A percentile compares a stretch with the other conserved stretches of the same genome.
Evolutionary conservation across 768 basidiomycete genomes (phyloP).

Genomic region (Rhodotorula paludigena): DNA sequence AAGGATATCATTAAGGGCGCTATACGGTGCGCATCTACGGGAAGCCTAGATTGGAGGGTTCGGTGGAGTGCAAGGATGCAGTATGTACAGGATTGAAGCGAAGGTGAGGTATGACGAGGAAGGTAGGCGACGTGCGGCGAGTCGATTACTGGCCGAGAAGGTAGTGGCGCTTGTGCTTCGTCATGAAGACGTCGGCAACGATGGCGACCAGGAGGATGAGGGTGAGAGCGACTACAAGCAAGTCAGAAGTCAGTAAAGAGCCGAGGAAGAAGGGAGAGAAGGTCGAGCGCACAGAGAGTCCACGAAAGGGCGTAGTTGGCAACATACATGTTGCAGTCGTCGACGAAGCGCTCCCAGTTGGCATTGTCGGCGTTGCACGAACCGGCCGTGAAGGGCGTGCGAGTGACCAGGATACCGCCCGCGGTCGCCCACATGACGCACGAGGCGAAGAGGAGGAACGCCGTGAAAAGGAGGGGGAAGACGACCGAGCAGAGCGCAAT

Average conservation of each 20-base stretch:
- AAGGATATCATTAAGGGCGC: neutral
- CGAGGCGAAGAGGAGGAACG: constrained; percentile 18
- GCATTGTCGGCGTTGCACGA: neutral
- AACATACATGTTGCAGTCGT: constrained; percentile 4
- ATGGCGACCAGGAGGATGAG: neutral
- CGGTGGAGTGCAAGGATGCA: neutral
- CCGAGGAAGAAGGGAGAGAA: neutral
- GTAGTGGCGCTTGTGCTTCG: constrained; percentile 19
- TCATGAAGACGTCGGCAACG: neutral
- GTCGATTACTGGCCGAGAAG: constrained; percentile 5
- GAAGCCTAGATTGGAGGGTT: neutral
- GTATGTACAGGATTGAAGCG: neutral
- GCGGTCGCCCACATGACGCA: constrained; percentile 7
- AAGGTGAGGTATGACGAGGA: neutral
- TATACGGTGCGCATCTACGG: neutral
- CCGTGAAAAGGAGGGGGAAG: constrained; percentile 21
- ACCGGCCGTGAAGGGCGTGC: neutral
- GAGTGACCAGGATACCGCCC: neutral
- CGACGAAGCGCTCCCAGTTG: constrained; percentile 1
- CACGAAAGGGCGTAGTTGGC: neutral
- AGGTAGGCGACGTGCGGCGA: neutral
- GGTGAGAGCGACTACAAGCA: neutral
- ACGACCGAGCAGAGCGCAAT: constrained; percentile 3
- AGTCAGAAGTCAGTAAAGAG: neutral
- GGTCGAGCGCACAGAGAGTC: neutral